Evolutionary conservation across 495 filamentous ascomycete species (phyloP).

Genomic region (Talaromyces ruber): DNA sequence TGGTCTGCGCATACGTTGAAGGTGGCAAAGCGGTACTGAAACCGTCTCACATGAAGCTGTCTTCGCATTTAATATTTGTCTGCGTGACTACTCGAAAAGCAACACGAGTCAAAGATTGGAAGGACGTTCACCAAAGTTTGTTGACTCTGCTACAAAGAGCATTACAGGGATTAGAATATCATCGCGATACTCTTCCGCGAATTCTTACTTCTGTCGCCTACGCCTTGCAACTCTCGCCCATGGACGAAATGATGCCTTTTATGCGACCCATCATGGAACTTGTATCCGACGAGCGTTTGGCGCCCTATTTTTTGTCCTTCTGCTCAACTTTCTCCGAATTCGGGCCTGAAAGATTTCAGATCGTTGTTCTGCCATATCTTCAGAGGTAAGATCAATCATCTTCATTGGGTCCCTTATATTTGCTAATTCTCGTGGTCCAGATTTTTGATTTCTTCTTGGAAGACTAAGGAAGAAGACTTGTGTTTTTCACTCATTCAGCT

Average conservation of each 20-base stretch:
- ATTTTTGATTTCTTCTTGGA: slow-evolving; percentile 69
- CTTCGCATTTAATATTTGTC: slow-evolving; percentile 55
- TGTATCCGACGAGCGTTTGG: slow-evolving; percentile 54
- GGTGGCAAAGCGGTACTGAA: slow-evolving; percentile 18
- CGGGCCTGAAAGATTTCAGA: slow-evolving; percentile 65
- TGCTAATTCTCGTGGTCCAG: slow-evolving; percentile 15
- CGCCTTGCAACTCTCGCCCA: slow-evolving; percentile 63
- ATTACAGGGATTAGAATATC: slow-evolving; percentile 26
- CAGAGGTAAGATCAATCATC: slow-evolving; percentile 45
- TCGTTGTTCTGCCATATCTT: slow-evolving; percentile 69
- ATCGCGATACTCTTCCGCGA: slow-evolving; percentile 42
- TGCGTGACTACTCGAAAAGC: slow-evolving; percentile 71
- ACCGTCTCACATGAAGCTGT: slow-evolving; percentile 38
- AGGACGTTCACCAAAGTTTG: slow-evolving; percentile 47
- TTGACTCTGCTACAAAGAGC: slow-evolving; percentile 43
- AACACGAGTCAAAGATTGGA: slow-evolving; percentile 65
- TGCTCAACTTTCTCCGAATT: slow-evolving; percentile 70
- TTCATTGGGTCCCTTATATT: background rate
- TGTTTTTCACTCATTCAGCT: slow-evolving; percentile 64
- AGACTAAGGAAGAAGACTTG: slow-evolving; percentile 54
- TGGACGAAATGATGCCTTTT: slow-evolving; percentile 67
- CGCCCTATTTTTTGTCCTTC: slow-evolving; percentile 68
- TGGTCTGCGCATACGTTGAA: slow-evolving; percentile 43
- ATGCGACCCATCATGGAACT: slow-evolving; percentile 52
- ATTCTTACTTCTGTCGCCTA: slow-evolving; percentile 57